Conservation (phyloP, 176 grass and related monocot genomes). For the Rhynchospora breviuscula region DNA sequence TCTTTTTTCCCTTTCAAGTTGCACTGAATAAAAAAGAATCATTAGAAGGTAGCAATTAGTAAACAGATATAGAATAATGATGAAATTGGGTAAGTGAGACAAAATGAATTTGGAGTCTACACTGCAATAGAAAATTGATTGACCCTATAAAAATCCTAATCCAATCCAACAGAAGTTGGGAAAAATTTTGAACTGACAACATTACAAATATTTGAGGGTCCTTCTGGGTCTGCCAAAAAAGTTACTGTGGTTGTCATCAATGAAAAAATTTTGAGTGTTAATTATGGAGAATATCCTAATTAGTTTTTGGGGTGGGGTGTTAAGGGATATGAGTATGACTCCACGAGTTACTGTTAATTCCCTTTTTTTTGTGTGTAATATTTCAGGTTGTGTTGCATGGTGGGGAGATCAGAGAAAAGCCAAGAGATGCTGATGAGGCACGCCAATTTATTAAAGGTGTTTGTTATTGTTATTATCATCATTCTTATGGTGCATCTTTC, state of each 20-base stretch:
- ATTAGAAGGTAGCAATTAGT: neutral
- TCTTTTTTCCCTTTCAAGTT: neutral
- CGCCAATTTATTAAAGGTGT: constrained; percentile 81
- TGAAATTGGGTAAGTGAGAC: neutral
- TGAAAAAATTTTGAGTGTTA: neutral
- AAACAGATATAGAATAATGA: neutral
- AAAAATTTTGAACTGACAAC: neutral
- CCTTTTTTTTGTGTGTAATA: constrained; percentile 6
- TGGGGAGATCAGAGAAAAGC: constrained; percentile 93
- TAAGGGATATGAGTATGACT: neutral
- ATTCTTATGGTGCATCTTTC: constrained; percentile 9
- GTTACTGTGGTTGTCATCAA: neutral
- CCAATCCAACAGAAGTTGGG: neutral
- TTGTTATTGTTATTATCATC: constrained; percentile 12
- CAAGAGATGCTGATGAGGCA: constrained; percentile 71
- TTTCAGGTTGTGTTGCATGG: constrained; percentile 90
- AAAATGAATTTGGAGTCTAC: neutral
- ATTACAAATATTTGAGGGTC: neutral
- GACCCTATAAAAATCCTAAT: neutral
- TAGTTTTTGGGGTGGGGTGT: neutral
- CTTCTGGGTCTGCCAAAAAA: neutral
- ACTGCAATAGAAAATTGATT: neutral
- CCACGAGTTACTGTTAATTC: neutral
- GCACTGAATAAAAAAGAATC: neutral
- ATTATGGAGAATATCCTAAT: neutral